Percentiles rank a stretch among this genome's conserved stretches.
Conservation (phyloP, 2,329 filamentous ascomycete species). For the Talaromyces sp. region DNA sequence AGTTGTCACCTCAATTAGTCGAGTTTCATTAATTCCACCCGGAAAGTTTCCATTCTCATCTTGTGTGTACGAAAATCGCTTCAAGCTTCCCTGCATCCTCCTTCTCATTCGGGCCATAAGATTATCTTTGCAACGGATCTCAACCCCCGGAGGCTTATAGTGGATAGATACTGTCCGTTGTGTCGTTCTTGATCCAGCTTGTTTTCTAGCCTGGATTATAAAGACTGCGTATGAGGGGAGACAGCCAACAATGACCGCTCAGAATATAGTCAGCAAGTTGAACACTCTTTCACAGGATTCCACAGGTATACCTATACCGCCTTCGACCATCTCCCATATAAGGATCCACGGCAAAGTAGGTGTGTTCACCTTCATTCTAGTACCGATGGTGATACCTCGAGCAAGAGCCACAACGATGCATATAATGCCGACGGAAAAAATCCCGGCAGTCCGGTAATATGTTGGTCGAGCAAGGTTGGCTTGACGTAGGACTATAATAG, state of each 20-base stretch:
- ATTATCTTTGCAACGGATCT: background rate
- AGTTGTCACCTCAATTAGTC: background rate
- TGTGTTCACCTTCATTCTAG: constrained; percentile 24
- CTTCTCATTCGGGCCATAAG: background rate
- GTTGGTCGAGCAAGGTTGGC: constrained; percentile 31
- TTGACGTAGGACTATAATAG: constrained; percentile 35
- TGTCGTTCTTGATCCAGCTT: background rate
- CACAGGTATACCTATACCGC: constrained; percentile 30
- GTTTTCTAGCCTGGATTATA: constrained; percentile 8
- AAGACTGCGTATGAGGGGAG: constrained; percentile 21
- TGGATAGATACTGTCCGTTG: background rate
- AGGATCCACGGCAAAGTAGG: constrained; percentile 35
- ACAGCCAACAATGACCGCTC: constrained; percentile 25
- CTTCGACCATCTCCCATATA: constrained; percentile 37
- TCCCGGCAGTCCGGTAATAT: constrained; percentile 31
- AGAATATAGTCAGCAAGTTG: background rate
- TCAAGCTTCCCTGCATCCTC: background rate
- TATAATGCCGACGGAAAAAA: constrained; percentile 28
- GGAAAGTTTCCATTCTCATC: background rate
- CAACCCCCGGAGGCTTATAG: background rate
- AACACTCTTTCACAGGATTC: background rate
- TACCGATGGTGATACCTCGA: constrained; percentile 33
- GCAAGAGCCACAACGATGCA: constrained; percentile 27
- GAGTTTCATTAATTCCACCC: background rate
- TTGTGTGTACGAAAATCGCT: background rate